Base-by-base conservation (phyloP, 2,329 filamentous ascomycete genomes). In the Claviceps monticola region DNA sequence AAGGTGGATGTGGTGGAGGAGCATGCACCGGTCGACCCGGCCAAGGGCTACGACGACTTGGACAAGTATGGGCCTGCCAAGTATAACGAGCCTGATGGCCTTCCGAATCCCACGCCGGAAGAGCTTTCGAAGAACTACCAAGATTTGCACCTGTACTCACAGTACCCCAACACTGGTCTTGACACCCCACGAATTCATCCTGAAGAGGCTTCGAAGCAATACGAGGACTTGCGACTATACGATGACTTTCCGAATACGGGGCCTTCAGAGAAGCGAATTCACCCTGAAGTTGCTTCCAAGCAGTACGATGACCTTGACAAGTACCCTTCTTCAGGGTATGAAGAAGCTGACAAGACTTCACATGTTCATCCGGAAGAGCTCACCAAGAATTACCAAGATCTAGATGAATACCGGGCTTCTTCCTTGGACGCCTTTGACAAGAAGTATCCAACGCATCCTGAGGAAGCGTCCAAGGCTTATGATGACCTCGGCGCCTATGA, bases 401-500 rank as follows among this genome's bases (percentile, higher is more conserved):
- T 75, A 48, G 61, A 63, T 50, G 62, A 67, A 51, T 75, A 75
- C 55, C 58, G 59, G n/a, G 59, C 60, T 1, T 56, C 57, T 19
- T 54, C 55, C 4, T 66, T 68, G 49, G 64, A 64, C 39, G 59
- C 60, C 2, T 49, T 55, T 7, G 56, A 59, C 36, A 58, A 53
- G 46, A 53, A 58, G 7, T 60, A 63, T 34, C 63, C 62, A 2
- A 54, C 55, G 16, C 58, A 67, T 36, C 62, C 66, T 1, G 67
- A 69, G 55, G 65, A 69, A 54, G 60, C 59, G 5, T 59, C 64
- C 21, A 68, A 68, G 59, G 57, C 60, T 37, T 72, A 71, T 51
- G 65, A 65, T 49, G 72, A 74, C 48, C 61, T 74, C 39, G 61
- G 66, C 37, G 62, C 62, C 23, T 74, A 74, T 48, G 61, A 63